Base-by-base conservation (phyloP, 2,329 filamentous ascomycete genomes). In the Exserohilum turcica region DNA sequence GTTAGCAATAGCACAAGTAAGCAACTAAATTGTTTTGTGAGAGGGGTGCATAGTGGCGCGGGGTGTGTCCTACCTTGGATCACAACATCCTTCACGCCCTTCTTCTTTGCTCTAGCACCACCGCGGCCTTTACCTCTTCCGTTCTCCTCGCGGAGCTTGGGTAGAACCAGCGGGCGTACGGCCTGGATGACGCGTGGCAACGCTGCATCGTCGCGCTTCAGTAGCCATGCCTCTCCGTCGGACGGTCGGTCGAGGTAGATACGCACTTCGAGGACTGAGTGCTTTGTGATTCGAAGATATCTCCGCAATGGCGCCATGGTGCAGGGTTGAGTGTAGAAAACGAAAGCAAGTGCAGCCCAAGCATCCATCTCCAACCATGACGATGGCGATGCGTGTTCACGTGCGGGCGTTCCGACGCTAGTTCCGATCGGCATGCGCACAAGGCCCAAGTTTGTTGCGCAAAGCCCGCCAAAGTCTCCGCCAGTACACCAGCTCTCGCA, bases 181-280 rank as follows among this genome's bases (percentile, higher is more conserved):
- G 87, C 89, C 71, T 91, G 85, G 54, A 99, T 92, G 64, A 97
- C 87, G 60, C 88, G 88, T 33, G 88, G 86, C 12, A 99, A 83
- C 13, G 93, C 84, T 3, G 90, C 86, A 64, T 92, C 81, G 60
- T 87, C 85, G 31, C 89, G 82, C 65, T 89, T 88, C 60, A 96
- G 83, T 15, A 99, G 84, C 86, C 95, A 97, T 68, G 88, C 87
- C 61, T 91, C 85, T 19, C 86, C 85, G 56, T 96, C 85, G 10
- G 88, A 85, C 0, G 94, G 94, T 65, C 93, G 92, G 61, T 97
- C 93, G 40, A 97, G 86, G 75, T 97, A 97, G 63, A 99, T 94
- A 61, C 92, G 92, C 60, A 91, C 92, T 81, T 99, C 94, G n/a
- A 99, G 83, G 28, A 97, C 92, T 4, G 93, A 96, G 74, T 91